Base-by-base conservation (phyloP, 169 alveolate species). In the Cytauxzoon felis region DNA sequence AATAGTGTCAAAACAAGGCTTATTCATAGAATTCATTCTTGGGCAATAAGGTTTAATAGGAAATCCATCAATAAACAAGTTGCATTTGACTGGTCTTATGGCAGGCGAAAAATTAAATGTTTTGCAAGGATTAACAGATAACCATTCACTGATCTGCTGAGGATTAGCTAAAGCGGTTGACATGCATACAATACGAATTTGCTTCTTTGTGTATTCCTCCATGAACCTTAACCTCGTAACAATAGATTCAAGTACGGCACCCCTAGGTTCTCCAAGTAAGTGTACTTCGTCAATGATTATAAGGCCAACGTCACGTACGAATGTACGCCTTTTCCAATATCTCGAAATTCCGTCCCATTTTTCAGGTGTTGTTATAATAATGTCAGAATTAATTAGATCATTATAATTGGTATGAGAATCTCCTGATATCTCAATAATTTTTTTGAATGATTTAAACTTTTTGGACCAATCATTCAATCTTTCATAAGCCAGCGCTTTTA, bases 301-400 rank as follows among this genome's bases (percentile, higher is more conserved):
- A 42, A 98, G 91, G 30, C 95, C 96, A 6, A 96, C 96, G 13
- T 76, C 61, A 59, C 92, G 81, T 19, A 97, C 98, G 85, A 94
- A 95, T 30, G 84, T 78, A 43, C 98, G 90, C 34, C 90, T 93
- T 79, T 92, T 94, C 99, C 99, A 98, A 72, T 94, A 95, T 50
- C 99, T 87, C 5, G 98, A 90, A 29, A 98, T 92, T 45, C 99
- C 99, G 70, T 98, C 99, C 99, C 99, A 97, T 86, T 98, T 98
- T 85, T 98, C 99, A 3, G 99, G 99, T 3, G 99, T 98, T 16
- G 99, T 93, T 36, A 98, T 91, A 23, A 96, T 81, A 11, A 98
- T 88, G 69, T 94, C 92, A 29, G 98, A 96, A 0, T 57, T 78
- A 23, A 85, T 66, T 27, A 96, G 79, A 9, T 90, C 93, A 38